Evolutionary conservation across 108 stramenopile genomes (phyloP).

Genomic region (Conticribra weissflogii): DNA sequence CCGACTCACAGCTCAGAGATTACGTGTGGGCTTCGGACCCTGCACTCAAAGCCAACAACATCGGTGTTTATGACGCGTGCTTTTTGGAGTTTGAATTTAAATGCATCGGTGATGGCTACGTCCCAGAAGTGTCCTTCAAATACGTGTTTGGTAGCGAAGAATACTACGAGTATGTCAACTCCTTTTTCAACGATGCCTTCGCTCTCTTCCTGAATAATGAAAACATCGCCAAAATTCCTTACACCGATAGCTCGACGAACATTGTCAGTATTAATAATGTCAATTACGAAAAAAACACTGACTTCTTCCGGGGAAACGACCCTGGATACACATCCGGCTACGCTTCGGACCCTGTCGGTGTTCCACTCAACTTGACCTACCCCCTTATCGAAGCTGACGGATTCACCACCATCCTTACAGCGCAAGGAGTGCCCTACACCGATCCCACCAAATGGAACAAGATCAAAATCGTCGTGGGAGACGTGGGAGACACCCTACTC

Average conservation of each 20-base stretch:
- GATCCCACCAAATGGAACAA: conserved; percentile 10
- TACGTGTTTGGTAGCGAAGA: conserved; percentile 46
- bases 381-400: conserved; percentile 42
- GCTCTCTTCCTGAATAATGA: conserved; percentile 35
- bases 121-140: conserved; percentile 30
- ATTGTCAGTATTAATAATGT: conserved; percentile 47
- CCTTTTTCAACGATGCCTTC: conserved; percentile 42
- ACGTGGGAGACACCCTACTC: conserved; percentile 33
- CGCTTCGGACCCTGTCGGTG: conserved; percentile 11
- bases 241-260: not conserved
- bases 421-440: conserved; percentile 12
- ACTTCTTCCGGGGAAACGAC: conserved; percentile 47
- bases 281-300: conserved; percentile 35
- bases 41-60: too few species aligned
- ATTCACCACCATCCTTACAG: conserved; percentile 39
- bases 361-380: conserved; percentile 9
- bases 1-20: conserved; percentile 1
- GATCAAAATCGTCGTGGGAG: conserved; percentile 41
- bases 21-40: too few species aligned
- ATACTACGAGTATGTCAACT: conserved; percentile 51
- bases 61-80: conserved; percentile 32
- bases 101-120: conserved; percentile 28
- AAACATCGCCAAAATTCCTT: conserved; percentile 34
- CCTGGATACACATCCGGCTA: conserved; percentile 23
- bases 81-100: conserved; percentile 34